Percentiles rank a stretch among this genome's conserved stretches.
These are phyloP conservation scores for Setomelanomma holmii DNA, from an alignment of 2,329 filamentous ascomycete species.

Conservation along the genomic window DNA sequence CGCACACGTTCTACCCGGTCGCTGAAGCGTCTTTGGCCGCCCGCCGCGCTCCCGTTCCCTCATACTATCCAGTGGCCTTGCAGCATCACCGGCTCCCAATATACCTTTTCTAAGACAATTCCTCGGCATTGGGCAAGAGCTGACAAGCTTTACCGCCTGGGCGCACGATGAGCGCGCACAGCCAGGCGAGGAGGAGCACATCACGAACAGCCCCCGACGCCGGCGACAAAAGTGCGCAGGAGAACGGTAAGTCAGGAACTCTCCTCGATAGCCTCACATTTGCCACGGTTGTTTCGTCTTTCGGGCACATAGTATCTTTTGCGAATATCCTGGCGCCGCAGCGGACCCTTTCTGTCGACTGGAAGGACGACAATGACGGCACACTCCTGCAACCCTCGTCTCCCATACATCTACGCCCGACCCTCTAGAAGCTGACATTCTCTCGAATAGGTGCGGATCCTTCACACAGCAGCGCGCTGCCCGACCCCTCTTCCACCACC, in stretches of 20 bases:
- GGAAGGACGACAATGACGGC: slow-evolving; percentile 15
- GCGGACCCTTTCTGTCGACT: slow-evolving; percentile 25
- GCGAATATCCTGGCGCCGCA: slow-evolving; percentile 11
- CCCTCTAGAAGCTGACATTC: slow-evolving; percentile 9
- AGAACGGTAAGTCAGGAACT: slow-evolving; percentile 29
- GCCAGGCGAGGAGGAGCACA: slow-evolving; percentile 45
- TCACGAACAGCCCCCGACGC: slow-evolving; percentile 41
- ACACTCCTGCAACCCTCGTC: too few relatives aligned
- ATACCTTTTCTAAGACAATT: slow-evolving; percentile 8
- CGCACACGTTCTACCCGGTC: slow-evolving; percentile 29
- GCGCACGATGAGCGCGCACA: slow-evolving; percentile 52
- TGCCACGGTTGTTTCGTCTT: neutral
- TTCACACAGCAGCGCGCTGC: slow-evolving; percentile 17
- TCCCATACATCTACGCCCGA: neutral
- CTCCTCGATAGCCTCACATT: neutral
- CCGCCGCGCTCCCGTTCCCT: slow-evolving; percentile 28
- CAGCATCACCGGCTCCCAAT: slow-evolving; percentile 22
- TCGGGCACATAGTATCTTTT: neutral
- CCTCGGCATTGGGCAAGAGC: slow-evolving; percentile 31
- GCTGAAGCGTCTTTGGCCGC: slow-evolving; percentile 37
- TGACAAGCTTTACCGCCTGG: slow-evolving; percentile 36
- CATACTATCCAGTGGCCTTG: slow-evolving; percentile 15
- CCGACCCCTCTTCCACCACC: slow-evolving; percentile 48
- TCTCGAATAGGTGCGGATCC: slow-evolving; percentile 19
- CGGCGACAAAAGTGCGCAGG: slow-evolving; percentile 21